Percentiles rank a stretch among this genome's conserved stretches.
Conservation (phyloP, 306 rosid genomes). For the Medicago arabica region DNA sequence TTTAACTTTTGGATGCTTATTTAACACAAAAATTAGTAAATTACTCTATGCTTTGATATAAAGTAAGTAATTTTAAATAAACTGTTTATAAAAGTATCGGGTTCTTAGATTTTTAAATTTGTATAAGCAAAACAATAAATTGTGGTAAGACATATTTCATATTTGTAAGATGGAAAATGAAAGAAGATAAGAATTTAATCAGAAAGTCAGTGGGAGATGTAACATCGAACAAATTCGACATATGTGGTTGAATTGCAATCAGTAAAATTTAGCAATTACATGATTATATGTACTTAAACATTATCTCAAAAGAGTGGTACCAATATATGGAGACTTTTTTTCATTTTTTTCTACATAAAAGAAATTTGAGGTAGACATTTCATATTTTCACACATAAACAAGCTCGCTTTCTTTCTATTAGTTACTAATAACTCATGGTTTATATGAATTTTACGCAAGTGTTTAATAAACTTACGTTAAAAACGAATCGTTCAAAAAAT, state of each 20-base stretch:
- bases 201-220: conserved; percentile 9
- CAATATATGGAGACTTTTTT: neutral
- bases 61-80: neutral
- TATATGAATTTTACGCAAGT: too few relatives aligned
- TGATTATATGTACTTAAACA: conserved; percentile 7
- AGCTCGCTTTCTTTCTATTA: too few relatives aligned
- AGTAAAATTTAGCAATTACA: conserved; percentile 1
- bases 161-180: conserved; percentile 15
- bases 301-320: conserved; percentile 33
- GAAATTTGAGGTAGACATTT: neutral
- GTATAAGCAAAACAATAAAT: neutral
- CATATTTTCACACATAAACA: neutral
- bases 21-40: neutral
- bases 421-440: too few relatives aligned
- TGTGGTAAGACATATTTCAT: neutral
- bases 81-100: neutral
- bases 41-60: neutral
- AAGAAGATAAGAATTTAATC: conserved; percentile 12
- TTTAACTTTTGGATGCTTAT: neutral
- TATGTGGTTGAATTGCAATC: conserved; percentile 39
- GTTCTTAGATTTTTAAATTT: neutral
- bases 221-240: conserved; percentile 31
- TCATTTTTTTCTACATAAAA: neutral
- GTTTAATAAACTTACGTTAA: too few relatives aligned
- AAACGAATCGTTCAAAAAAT: too few relatives aligned